Conservation (phyloP, 2,329 filamentous ascomycete species). For the Aspergillus eucalypticola region DNA sequence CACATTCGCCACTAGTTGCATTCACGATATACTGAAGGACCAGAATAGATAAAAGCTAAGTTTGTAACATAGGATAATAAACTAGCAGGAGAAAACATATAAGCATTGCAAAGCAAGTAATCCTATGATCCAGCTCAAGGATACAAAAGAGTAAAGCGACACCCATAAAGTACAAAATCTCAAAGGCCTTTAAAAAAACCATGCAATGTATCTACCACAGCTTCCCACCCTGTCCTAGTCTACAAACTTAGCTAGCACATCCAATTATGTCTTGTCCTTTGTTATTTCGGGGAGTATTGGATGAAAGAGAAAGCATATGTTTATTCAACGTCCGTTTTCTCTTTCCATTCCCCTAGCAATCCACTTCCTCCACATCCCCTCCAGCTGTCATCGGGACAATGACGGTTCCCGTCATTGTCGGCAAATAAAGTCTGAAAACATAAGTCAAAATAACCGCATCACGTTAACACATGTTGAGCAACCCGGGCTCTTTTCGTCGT, state of each 20-base stretch:
- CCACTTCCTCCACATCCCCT: background rate
- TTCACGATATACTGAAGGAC: no score
- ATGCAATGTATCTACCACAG: slow-evolving; percentile 28
- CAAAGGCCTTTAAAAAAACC: slow-evolving; percentile 18
- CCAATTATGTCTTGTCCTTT: background rate
- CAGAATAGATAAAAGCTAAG: no score
- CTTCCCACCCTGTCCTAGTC: slow-evolving; percentile 13
- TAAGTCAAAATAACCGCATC: slow-evolving; percentile 4
- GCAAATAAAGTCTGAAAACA: background rate
- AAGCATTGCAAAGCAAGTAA: slow-evolving; percentile 21
- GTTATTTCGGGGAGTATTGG: background rate
- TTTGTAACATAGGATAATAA: background rate
- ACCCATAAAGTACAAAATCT: slow-evolving; percentile 29
- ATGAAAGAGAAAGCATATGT: background rate
- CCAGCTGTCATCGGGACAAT: slow-evolving; percentile 1
- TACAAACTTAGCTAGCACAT: slow-evolving; percentile 14
- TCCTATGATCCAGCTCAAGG: slow-evolving; percentile 20
- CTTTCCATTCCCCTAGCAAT: background rate
- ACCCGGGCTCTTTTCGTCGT: background rate
- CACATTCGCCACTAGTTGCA: no score
- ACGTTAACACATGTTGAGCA: slow-evolving; percentile 6
- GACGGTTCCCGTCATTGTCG: background rate
- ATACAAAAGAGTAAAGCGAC: slow-evolving; percentile 12
- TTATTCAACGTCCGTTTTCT: background rate
- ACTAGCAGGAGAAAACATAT: slow-evolving; percentile 11